These are phyloP conservation scores for Mortierella sp. DNA, from an alignment of 371 early-diverging fungal species.

Conservation along the genomic window DNA sequence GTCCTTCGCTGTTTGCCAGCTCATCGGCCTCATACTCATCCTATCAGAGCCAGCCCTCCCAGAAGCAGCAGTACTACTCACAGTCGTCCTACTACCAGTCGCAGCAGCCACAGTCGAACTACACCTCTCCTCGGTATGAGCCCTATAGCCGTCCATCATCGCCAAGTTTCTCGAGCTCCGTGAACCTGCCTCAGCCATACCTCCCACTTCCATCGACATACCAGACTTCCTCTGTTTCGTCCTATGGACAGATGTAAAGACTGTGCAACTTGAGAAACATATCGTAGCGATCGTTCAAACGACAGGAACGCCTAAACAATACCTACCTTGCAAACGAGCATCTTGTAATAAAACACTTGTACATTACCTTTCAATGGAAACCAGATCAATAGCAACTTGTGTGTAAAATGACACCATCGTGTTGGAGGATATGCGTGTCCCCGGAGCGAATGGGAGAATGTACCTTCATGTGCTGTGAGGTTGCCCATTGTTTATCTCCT, in stretches of 20 bases:
- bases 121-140: conserved; percentile 17
- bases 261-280: too few species aligned
- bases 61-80: neutral
- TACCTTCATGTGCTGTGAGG: too few species aligned
- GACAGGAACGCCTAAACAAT: too few species aligned
- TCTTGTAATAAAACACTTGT: conserved; percentile 34
- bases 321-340: conserved; percentile 4
- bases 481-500: too few species aligned
- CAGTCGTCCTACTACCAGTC: neutral
- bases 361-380: conserved; percentile 4
- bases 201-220: conserved; percentile 23
- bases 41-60: conserved; percentile 5
- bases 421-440: too few species aligned
- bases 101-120: conserved; percentile 11
- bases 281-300: too few species aligned
- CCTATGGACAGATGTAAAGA: conserved; percentile 5
- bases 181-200: conserved; percentile 42
- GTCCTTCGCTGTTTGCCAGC: conserved; percentile 44
- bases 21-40: conserved; percentile 19
- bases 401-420: too few species aligned
- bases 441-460: too few species aligned
- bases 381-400: neutral
- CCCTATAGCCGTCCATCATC: conserved; percentile 29
- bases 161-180: conserved; percentile 19
- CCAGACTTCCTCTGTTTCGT: conserved; percentile 8